Evolutionary conservation across 495 filamentous ascomycete genomes (phyloP).

Genomic region (Penicillium soppii): DNA sequence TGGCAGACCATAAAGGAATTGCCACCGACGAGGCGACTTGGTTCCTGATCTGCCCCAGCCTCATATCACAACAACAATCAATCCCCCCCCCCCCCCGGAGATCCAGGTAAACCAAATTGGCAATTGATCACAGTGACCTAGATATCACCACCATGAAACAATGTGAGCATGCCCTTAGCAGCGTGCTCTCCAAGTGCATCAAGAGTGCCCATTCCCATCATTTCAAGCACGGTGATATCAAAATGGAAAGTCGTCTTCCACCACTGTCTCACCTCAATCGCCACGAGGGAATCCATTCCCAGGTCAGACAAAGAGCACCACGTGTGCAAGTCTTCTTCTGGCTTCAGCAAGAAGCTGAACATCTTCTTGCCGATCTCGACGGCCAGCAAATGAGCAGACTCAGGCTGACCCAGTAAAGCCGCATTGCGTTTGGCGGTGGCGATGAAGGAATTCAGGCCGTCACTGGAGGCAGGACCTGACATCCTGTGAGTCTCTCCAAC

Average conservation of each 20-base stretch:
- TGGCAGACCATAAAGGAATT: no score
- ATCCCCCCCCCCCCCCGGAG: no score
- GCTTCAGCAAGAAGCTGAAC: conserved; percentile 26
- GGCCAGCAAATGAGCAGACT: conserved; percentile 34
- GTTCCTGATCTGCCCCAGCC: no score
- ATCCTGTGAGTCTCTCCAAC: not conserved
- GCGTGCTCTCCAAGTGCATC: not conserved
- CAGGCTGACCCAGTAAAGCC: not conserved
- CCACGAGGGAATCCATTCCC: conserved; percentile 46
- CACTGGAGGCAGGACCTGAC: not conserved
- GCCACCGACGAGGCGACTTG: no score
- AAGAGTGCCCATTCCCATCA: conserved; percentile 49
- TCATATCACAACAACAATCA: no score
- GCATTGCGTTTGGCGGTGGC: conserved; percentile 5
- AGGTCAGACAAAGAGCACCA: conserved; percentile 32
- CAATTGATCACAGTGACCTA: no score
- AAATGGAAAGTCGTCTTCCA: conserved; percentile 28
- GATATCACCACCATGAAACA: not conserved
- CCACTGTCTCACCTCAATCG: conserved; percentile 46
- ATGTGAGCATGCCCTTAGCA: not conserved
- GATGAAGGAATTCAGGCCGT: conserved; percentile 14
- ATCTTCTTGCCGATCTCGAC: conserved; percentile 46
- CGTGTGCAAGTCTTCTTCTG: conserved; percentile 29
- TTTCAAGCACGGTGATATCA: conserved; percentile 51
- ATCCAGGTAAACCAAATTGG: no score